These are phyloP conservation scores for Selenicereus undatus DNA, from an alignment of 148 eudicot genomes.

Conservation along the genomic window DNA sequence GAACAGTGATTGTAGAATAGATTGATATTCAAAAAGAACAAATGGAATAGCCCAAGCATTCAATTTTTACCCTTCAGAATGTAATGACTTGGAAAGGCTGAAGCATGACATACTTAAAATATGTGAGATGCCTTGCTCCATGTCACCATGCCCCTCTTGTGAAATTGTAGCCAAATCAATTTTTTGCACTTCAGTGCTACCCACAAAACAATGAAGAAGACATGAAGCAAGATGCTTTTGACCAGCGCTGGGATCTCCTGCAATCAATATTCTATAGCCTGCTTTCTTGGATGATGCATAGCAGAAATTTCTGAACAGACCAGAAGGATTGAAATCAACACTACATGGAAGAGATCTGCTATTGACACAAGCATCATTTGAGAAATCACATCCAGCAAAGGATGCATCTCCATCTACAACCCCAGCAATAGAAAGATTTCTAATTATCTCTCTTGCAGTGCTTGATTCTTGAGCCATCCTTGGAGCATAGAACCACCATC, in stretches of 20 bases:
- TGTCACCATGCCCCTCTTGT: slow-evolving; percentile 84
- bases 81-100: slow-evolving; percentile 23
- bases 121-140: slow-evolving; percentile 66
- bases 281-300: slow-evolving; percentile 39
- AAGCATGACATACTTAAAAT: slow-evolving; percentile 64
- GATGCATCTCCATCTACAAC: slow-evolving; percentile 43
- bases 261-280: slow-evolving; percentile 70
- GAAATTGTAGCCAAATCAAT: slow-evolving; percentile 90
- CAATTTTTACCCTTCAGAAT: slow-evolving; percentile 14
- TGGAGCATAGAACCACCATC: slow-evolving; percentile 56
- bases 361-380: slow-evolving; percentile 32
- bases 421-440: slow-evolving; percentile 40
- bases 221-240: slow-evolving; percentile 93
- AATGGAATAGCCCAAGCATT: slow-evolving; percentile 8
- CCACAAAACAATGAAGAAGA: slow-evolving; percentile 80
- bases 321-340: slow-evolving; percentile 34
- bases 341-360: slow-evolving; percentile 26
- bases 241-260: slow-evolving; percentile 82
- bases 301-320: slow-evolving; percentile 38
- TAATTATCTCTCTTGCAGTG: slow-evolving; percentile 45
- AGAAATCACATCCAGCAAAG: slow-evolving; percentile 22
- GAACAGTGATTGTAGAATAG: not conserved
- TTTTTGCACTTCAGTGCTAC: slow-evolving; percentile 69
- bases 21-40: not conserved
- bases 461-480: slow-evolving; percentile 61